phyloP scores from a whole-genome alignment of 2,329 filamentous ascomycete species.

The Alternaria hordeiaustralica region DNA sequence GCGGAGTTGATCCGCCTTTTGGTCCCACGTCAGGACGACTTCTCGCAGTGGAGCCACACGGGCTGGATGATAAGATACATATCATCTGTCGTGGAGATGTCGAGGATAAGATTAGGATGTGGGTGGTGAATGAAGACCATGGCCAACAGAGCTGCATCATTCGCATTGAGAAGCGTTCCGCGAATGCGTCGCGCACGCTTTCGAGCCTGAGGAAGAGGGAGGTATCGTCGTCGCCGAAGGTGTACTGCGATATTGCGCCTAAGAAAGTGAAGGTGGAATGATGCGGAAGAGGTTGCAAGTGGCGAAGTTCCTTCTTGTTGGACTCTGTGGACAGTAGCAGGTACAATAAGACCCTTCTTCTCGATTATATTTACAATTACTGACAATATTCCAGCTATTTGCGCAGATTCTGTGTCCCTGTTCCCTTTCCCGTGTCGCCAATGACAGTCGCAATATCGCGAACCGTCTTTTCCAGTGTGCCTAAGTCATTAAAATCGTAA shows the following conservation, averaged over 20 bases:
- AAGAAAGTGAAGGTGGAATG: not conserved
- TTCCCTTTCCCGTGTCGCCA: not conserved
- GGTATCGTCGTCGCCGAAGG: not conserved
- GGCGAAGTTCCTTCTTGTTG: not conserved
- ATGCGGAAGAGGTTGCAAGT: not conserved
- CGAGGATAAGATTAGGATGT: not conserved
- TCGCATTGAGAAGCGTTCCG: not conserved
- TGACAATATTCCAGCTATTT: not conserved
- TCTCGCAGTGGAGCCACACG: not conserved
- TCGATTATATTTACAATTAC: not conserved
- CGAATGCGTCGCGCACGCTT: not conserved
- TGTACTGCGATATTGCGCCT: not conserved
- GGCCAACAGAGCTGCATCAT: not conserved
- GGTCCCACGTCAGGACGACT: not conserved
- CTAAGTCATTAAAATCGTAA: constrained; percentile 3
- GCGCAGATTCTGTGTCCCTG: not conserved
- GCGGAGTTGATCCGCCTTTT: not conserved
- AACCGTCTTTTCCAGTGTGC: not conserved
- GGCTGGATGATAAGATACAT: not conserved
- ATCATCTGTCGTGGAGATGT: not conserved
- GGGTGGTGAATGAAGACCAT: not conserved
- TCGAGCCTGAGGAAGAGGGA: not conserved
- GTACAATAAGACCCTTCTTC: not conserved
- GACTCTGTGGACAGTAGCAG: not conserved
- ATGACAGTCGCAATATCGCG: not conserved